A percentile compares a stretch with the other conserved stretches of the same genome.
Conservation (phyloP, 495 filamentous ascomycete species). For the Podospora pseudocomata region DNA sequence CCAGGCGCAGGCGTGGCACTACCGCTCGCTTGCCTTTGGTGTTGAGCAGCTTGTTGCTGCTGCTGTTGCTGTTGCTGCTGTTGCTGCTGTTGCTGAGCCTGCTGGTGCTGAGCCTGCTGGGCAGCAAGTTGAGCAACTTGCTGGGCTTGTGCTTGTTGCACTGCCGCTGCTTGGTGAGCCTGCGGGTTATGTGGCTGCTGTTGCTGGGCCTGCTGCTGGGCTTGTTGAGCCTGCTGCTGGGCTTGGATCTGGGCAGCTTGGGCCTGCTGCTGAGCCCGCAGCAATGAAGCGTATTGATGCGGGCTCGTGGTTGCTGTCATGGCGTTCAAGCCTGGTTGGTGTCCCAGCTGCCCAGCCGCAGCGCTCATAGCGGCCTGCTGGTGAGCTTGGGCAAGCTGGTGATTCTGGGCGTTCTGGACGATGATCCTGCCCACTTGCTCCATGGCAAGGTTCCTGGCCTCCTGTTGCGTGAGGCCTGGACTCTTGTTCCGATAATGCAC, state of each 20-base stretch:
- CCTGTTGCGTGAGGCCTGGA: slow-evolving; percentile 55
- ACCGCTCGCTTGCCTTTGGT: slow-evolving; percentile 44
- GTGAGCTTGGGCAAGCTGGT: slow-evolving; percentile 10
- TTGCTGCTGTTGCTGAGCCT: slow-evolving; percentile 14
- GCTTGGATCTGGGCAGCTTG: slow-evolving; percentile 27
- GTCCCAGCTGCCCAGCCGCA: slow-evolving; percentile 39
- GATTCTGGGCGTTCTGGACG: slow-evolving; percentile 23
- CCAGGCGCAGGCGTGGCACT: slow-evolving; percentile 37
- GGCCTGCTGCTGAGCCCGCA: slow-evolving; percentile 61
- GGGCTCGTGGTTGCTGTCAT: slow-evolving; percentile 41
- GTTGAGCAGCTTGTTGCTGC: slow-evolving; percentile 15
- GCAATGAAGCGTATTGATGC: slow-evolving; percentile 69
- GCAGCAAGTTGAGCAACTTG: slow-evolving; percentile 18
- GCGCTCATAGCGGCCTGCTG: slow-evolving; percentile 35
- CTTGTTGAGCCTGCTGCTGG: slow-evolving; percentile 13
- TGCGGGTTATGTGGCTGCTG: slow-evolving; percentile 3
- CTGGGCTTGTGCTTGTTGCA: slow-evolving; percentile 10
- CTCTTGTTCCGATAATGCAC: slow-evolving; percentile 39
- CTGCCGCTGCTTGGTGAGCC: not conserved
- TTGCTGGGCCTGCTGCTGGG: slow-evolving; percentile 10
- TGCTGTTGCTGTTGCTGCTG: slow-evolving; percentile 11
- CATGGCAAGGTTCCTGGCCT: slow-evolving; percentile 57
- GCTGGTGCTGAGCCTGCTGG: slow-evolving; percentile 22
- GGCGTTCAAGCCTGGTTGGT: slow-evolving; percentile 24
- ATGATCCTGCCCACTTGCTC: slow-evolving; percentile 48